phyloP scores from a whole-genome alignment of 192 early-diverging fungal species.

The Phycomyces nitens region DNA sequence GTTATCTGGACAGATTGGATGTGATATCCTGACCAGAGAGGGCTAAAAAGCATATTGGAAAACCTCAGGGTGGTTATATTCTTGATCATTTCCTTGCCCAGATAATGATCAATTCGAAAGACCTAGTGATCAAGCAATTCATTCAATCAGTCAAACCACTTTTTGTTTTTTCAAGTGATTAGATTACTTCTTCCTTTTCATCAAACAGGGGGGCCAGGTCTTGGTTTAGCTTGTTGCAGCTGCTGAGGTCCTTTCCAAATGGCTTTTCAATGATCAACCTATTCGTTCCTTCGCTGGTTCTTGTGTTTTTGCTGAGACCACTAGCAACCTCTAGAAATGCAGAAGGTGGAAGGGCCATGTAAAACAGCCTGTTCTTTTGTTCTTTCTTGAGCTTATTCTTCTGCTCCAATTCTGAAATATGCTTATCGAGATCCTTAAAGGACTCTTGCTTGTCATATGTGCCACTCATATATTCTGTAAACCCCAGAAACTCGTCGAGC shows the following conservation, averaged over 20 bases:
- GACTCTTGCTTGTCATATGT: conserved; percentile 76
- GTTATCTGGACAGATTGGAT: conserved; percentile 96
- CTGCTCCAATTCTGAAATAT: conserved; percentile 57
- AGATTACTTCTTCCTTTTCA: conserved; percentile 76
- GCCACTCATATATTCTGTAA: conserved; percentile 78
- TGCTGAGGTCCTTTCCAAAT: conserved; percentile 90
- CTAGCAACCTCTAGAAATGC: conserved; percentile 86
- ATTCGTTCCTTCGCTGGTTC: conserved; percentile 63
- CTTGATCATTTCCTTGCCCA: conserved; percentile 99
- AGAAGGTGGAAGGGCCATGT: conserved; percentile 94
- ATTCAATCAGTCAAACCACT: background rate
- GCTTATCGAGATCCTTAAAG: conserved; percentile 63
- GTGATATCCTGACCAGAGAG: conserved; percentile 84
- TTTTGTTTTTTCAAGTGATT: background rate
- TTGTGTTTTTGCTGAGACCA: conserved; percentile 68
- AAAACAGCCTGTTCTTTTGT: conserved; percentile 78
- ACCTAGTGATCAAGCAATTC: conserved; percentile 50
- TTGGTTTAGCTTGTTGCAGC: conserved; percentile 67
- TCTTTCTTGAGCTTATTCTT: conserved; percentile 25
- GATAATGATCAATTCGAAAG: conserved; percentile 98
- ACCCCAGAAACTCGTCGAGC: conserved; percentile 60
- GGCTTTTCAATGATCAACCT: conserved; percentile 97
- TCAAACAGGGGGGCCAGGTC: conserved; percentile 74
- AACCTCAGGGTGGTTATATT: conserved; percentile 92
- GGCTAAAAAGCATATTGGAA: conserved; percentile 91